Percentiles rank a stretch among this genome's conserved stretches.
Evolutionary conservation across 257 asterid genomes (phyloP).

Genomic region (Buddleja alternifolia): DNA sequence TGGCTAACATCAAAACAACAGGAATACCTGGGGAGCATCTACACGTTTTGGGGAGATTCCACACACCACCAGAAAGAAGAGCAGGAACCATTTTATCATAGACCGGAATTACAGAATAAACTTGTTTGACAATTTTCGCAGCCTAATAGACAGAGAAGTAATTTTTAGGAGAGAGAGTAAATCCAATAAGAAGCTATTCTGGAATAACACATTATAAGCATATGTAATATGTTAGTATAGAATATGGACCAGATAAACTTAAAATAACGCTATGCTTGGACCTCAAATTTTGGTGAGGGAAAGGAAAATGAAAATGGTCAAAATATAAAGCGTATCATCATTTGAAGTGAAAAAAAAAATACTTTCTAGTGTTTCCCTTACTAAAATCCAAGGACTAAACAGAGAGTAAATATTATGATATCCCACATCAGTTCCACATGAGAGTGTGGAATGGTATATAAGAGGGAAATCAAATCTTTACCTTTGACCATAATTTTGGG

Average conservation of each 20-base stretch:
- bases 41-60: conserved; percentile 85
- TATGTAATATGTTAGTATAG: conserved; percentile 12
- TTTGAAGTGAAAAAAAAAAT: too few species aligned
- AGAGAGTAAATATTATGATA: too few species aligned
- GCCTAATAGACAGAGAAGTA: conserved; percentile 57
- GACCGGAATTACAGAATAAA: conserved; percentile 86
- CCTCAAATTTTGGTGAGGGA: too few species aligned
- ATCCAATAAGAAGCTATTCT: conserved; percentile 4
- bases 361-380: too few species aligned
- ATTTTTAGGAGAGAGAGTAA: conserved; percentile 13
- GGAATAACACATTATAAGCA: conserved; percentile 18
- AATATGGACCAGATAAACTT: conserved; percentile 17
- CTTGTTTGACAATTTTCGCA: conserved; percentile 88
- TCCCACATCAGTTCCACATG: too few species aligned
- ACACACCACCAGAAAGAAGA: conserved; percentile 88
- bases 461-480: too few species aligned
- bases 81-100: conserved; percentile 83
- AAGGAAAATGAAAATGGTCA: too few species aligned
- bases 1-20: conserved; percentile 96
- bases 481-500: too few species aligned
- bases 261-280: too few species aligned
- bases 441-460: too few species aligned
- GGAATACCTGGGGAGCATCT: conserved; percentile 90
- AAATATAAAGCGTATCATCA: too few species aligned
- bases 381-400: too few species aligned